Base-by-base conservation (phyloP, 805 yeast genomes). In the Schwanniomyces vanrijiae region DNA sequence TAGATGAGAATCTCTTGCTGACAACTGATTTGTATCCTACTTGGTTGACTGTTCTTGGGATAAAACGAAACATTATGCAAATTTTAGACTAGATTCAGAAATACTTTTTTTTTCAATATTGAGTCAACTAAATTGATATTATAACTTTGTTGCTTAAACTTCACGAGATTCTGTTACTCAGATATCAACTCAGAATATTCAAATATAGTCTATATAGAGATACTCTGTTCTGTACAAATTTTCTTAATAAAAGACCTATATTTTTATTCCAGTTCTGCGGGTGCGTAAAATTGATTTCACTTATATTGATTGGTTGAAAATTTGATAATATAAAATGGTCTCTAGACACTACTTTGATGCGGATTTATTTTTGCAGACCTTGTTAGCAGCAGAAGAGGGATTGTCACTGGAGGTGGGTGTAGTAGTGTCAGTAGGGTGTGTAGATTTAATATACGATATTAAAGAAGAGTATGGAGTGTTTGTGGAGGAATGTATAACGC, bases 1-100 rank as follows among this genome's bases (percentile, higher is more conserved):
- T 59, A 55, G 76, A 53, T 55, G 75, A 64, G 56, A 50, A 53
- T 60, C 76, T 68, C 50, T 59, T 61, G 55, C 44, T 22, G 43
- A 40, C 40, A 19, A 42, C 24, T 26, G 46, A 24, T 34, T 31
- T 39, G 29, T 26, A n/a, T 29, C 33, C 37, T 26, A 16, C 39
- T 14, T 18, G 31, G 37, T 24, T 40, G 34, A 44, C 41, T 24
- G 44, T 33, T 28, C 37, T 40, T 45, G 42, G 42, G 16, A 38
- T 40, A 18, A 39, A 44, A 39, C 47, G 47, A 39, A 44, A 31
- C 47, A 44, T 44, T 31, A 33, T 39, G 39, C 42, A 31, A 39
- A 26, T 21, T 37, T 29, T 33, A 21, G 42, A 14, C 21, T 31
- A 31, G 33, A 26, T 16, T 31, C n/a, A 31, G 35, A 31, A 31